Conservation (phyloP, 164 flowering plant genomes). For the Hamamelis virginiana region DNA sequence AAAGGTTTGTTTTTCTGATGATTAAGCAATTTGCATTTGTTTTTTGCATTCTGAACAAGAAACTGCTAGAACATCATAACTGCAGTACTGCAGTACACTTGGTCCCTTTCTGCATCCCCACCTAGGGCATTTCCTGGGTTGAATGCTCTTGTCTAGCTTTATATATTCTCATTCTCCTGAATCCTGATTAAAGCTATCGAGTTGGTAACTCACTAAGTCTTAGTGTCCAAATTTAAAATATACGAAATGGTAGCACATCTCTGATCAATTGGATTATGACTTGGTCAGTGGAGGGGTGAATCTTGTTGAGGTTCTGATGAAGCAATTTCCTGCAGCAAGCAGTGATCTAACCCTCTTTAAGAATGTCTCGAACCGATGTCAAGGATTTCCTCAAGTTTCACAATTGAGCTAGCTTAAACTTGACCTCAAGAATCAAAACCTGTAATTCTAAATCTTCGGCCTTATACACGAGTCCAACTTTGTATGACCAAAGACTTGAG, state of each 20-base stretch:
- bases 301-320: background rate
- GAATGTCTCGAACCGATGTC: background rate
- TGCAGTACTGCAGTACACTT: too few species aligned
- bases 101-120: too few species aligned
- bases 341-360: background rate
- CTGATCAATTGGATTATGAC: background rate
- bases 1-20: conserved; percentile 48
- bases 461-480: too few species aligned
- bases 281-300: background rate
- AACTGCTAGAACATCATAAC: too few species aligned
- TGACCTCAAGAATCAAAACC: too few species aligned
- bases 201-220: background rate
- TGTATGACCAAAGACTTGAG: background rate
- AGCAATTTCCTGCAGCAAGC: background rate
- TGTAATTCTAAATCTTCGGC: too few species aligned
- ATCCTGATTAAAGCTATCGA: background rate
- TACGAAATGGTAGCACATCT: background rate
- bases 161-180: too few species aligned
- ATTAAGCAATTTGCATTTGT: background rate
- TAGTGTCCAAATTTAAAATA: background rate
- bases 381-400: too few species aligned
- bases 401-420: too few species aligned
- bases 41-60: background rate
- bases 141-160: too few species aligned
- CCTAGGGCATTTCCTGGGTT: too few species aligned